Evolutionary conservation across 257 asterid species (phyloP), one percentile per base, ranked within the genome.

Genomic region (Solanum peruvianum): DNA sequence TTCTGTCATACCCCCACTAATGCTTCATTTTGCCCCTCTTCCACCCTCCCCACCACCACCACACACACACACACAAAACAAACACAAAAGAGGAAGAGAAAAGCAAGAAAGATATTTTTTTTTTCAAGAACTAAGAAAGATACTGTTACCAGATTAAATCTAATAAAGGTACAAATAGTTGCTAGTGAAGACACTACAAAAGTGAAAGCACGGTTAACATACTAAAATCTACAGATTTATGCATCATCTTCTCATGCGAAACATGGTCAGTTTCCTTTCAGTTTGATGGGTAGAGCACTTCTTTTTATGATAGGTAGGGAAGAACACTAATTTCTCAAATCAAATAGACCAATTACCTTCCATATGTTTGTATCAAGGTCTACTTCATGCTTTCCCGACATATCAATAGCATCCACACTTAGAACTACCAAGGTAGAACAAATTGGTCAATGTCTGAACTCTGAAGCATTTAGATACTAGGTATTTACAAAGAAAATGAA

Each of bases 371-470:
- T 97, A 91, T 97, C 99, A 88, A 97, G 99, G 93, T 97, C 99
- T 83, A 97, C 99, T 93, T 97, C 99, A 92, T 97, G 99, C 93
- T 96, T 97, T 88, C 99, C 99, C 2, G 99, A 97, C 97, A 97
- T 93, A 88, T 97, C 99, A 76, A 97, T 95, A 76, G 99, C 99
- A 86, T 97, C 99, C 42, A 97, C 95, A 73, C 99, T 97, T 87
- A 96, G 88, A 91, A 96, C 99, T 96, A 95, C 90, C 93, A 86
- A 60, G 77, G 76, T 27, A 45, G 66, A 80, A 80, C 67, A 47
- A 47, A 29, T 47, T 47, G 16, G 67, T 29, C 67, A 80, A 47
- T 29, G 29, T 16, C 85, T 47, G 20, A 80, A 80, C 29, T 16
- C 85, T 80, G 11, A 80, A 80, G 67, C 85, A 47, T 47, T 80